These are phyloP conservation scores for Apiospora malaysiana DNA, from an alignment of 2,329 filamentous ascomycete genomes.

Conservation along the genomic window DNA sequence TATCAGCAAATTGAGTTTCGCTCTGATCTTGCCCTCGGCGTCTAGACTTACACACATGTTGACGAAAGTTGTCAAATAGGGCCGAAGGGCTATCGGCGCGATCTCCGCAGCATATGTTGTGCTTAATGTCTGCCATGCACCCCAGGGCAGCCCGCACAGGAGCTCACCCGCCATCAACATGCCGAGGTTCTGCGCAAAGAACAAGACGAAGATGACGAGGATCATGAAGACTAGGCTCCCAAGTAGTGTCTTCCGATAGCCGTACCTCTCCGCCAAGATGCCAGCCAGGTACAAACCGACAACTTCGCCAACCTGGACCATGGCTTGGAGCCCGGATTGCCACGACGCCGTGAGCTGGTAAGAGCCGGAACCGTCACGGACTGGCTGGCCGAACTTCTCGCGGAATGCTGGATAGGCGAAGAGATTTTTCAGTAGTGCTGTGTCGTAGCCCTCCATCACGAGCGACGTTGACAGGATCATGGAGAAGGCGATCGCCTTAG, in stretches of 20 bases:
- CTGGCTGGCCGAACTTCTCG: slow-evolving; percentile 36
- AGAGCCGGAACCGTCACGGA: slow-evolving; percentile 28
- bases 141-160: slow-evolving; percentile 44
- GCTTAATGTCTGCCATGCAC: slow-evolving; percentile 42
- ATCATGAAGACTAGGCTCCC: slow-evolving; percentile 39
- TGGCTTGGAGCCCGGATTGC: slow-evolving; percentile 45
- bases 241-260: slow-evolving; percentile 44
- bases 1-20: background rate
- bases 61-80: slow-evolving; percentile 43
- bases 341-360: slow-evolving; percentile 48
- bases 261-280: slow-evolving; percentile 42
- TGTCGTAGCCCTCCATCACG: slow-evolving; percentile 35
- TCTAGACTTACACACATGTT: slow-evolving; percentile 50
- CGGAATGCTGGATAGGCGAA: slow-evolving; percentile 39
- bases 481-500: slow-evolving; percentile 26
- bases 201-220: slow-evolving; percentile 44
- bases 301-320: slow-evolving; percentile 43
- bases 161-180: slow-evolving; percentile 42
- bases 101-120: slow-evolving; percentile 47
- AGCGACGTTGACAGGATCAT: slow-evolving; percentile 35
- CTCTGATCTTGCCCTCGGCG: background rate
- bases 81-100: slow-evolving; percentile 43
- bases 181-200: slow-evolving; percentile 40
- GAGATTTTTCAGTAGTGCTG: slow-evolving; percentile 40
- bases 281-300: slow-evolving; percentile 48